Evolutionary conservation across 2,329 filamentous ascomycete species (phyloP).

Genomic region (Xylaria digitata): DNA sequence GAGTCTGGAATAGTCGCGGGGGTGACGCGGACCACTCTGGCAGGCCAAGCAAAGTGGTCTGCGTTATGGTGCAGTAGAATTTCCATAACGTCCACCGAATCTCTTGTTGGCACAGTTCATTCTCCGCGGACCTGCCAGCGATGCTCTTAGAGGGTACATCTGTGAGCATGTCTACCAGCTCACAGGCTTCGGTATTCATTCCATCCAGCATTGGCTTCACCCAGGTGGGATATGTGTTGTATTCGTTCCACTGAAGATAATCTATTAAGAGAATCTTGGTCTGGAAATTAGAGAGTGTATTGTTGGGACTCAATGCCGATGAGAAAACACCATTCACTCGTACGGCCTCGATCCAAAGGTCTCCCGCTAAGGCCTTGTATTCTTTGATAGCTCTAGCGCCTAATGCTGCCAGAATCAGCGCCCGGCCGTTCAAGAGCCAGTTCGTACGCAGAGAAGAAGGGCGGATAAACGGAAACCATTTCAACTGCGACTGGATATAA

Average conservation of each 20-base stretch:
- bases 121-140: constrained; percentile 1
- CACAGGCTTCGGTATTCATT: constrained; percentile 7
- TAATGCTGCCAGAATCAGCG: constrained; percentile 28
- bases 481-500: constrained; percentile 32
- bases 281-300: constrained; percentile 21
- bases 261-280: constrained; percentile 26
- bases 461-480: constrained; percentile 31
- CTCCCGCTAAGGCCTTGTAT: constrained; percentile 21
- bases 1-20: constrained; percentile 23
- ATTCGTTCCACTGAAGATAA: constrained; percentile 28
- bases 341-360: constrained; percentile 20
- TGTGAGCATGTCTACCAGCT: constrained; percentile 14
- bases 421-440: constrained; percentile 30
- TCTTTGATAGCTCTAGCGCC: constrained; percentile 29
- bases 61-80: constrained; percentile 29
- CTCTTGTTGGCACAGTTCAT: constrained; percentile 22
- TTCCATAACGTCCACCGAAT: constrained; percentile 32
- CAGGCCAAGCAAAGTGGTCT: constrained; percentile 21
- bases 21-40: constrained; percentile 9
- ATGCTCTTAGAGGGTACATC: neutral
- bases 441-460: constrained; percentile 18
- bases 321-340: constrained; percentile 5
- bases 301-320: neutral
- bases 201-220: constrained; percentile 15
- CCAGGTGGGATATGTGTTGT: constrained; percentile 1